Conservation (phyloP, 163 green algal species). For the Scenedesmus sp. region DNA sequence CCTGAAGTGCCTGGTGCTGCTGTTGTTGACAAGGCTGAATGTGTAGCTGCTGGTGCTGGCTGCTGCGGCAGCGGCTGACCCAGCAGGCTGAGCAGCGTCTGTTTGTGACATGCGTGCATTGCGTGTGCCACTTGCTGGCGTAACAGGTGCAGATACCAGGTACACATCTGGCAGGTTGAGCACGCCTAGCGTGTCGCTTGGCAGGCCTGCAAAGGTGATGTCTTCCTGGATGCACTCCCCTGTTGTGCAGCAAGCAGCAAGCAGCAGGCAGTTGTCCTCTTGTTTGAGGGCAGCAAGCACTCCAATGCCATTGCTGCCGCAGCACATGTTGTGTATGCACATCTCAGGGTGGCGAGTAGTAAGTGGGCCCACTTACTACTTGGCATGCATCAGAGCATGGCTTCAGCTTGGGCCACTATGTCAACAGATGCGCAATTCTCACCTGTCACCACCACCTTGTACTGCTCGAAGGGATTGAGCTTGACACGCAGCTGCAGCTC, state of each 20-base stretch:
- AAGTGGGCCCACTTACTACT: neutral
- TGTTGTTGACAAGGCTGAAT: slow-evolving; percentile 38
- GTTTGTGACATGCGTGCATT: neutral
- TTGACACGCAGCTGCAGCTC: slow-evolving; percentile 67
- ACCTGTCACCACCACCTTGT: slow-evolving; percentile 58
- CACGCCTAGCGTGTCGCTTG: slow-evolving; percentile 68
- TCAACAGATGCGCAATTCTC: neutral
- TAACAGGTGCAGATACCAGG: slow-evolving; percentile 52
- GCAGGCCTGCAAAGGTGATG: slow-evolving; percentile 76
- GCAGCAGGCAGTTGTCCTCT: neutral
- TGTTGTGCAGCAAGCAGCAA: slow-evolving; percentile 29
- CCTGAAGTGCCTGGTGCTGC: slow-evolving; percentile 46
- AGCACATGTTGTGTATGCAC: neutral
- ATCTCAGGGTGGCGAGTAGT: too few species aligned
- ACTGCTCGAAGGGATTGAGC: slow-evolving; percentile 87
- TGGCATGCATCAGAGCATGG: neutral
- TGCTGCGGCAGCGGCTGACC: neutral
- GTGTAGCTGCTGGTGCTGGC: slow-evolving; percentile 32
- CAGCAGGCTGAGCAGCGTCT: slow-evolving; percentile 2
- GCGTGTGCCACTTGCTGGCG: neutral
- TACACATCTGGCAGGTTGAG: slow-evolving; percentile 75
- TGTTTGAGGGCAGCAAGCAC: neutral
- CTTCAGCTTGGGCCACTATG: neutral
- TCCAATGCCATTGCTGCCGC: neutral
- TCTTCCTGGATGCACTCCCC: slow-evolving; percentile 85